Conservation (phyloP, 257 asterid species). For the Solanum etuberosum region DNA sequence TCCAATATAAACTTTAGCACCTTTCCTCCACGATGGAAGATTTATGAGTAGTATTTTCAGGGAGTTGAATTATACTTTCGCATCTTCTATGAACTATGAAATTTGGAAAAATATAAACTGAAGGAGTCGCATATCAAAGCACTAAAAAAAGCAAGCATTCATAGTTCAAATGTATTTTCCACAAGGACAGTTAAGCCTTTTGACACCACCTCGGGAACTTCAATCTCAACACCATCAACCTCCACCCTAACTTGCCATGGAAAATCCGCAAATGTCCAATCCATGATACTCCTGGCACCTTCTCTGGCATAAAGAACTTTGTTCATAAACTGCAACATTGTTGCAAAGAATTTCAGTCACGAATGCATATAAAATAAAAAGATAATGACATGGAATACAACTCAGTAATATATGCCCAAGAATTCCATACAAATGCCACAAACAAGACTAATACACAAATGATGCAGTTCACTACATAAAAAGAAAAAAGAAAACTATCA, state of each 20-base stretch:
- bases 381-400: background rate
- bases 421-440: background rate
- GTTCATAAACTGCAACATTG: constrained; percentile 85
- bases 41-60: background rate
- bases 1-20: background rate
- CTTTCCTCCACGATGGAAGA: background rate
- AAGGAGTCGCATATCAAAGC: background rate
- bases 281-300: constrained; percentile 95
- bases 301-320: constrained; percentile 98
- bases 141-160: background rate
- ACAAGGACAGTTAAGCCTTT: background rate
- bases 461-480: background rate
- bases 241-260: constrained; percentile 93
- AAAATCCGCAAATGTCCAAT: constrained; percentile 81
- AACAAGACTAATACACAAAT: background rate
- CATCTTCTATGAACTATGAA: background rate
- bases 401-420: background rate
- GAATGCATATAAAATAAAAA: background rate
- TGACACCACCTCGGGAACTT: constrained; percentile 89
- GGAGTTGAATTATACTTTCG: background rate
- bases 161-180: background rate
- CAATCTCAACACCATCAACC: constrained; percentile 89
- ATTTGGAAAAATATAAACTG: background rate
- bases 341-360: background rate
- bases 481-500: background rate